Percentiles rank a stretch among this genome's conserved stretches.
These are phyloP conservation scores for Silene latifolia DNA, from an alignment of 148 eudicot species.

Conservation along the genomic window DNA sequence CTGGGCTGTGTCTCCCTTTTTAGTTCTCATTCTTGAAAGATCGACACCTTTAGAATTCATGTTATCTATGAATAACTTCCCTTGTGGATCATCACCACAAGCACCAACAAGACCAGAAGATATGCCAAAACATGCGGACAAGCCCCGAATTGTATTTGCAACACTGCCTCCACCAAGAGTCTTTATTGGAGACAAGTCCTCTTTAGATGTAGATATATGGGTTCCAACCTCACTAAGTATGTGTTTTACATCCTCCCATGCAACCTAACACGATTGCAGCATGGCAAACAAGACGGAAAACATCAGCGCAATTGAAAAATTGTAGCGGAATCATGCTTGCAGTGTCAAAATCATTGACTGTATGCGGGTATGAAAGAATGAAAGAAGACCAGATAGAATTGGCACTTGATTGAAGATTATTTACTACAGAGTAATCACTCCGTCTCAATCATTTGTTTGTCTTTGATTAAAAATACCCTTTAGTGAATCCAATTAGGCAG, in stretches of 20 bases:
- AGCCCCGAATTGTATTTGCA: conserved; percentile 90
- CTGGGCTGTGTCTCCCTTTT: conserved; percentile 72
- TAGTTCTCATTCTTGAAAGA: conserved; percentile 63
- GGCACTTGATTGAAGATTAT: no score
- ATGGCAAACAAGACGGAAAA: neutral
- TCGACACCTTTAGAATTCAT: conserved; percentile 63
- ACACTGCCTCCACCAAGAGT: conserved; percentile 96
- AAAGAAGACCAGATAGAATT: no score
- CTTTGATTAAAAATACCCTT: no score
- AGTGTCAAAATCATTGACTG: no score
- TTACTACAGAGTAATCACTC: no score
- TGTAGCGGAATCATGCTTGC: no score
- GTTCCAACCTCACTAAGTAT: conserved; percentile 55
- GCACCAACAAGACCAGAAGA: conserved; percentile 85
- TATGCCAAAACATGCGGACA: conserved; percentile 78
- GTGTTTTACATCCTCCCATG: conserved; percentile 63
- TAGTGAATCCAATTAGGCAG: no score
- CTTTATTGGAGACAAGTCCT: conserved; percentile 49
- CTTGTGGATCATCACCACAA: conserved; percentile 84
- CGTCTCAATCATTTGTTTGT: no score
- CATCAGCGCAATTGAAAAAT: neutral
- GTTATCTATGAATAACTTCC: conserved; percentile 51
- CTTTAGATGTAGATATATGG: conserved; percentile 47
- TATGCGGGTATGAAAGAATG: no score
- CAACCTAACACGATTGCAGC: conserved; percentile 49